phyloP scores from a whole-genome alignment of 2,329 filamentous ascomycete species.

The Allantophomopsis lycopodina region DNA sequence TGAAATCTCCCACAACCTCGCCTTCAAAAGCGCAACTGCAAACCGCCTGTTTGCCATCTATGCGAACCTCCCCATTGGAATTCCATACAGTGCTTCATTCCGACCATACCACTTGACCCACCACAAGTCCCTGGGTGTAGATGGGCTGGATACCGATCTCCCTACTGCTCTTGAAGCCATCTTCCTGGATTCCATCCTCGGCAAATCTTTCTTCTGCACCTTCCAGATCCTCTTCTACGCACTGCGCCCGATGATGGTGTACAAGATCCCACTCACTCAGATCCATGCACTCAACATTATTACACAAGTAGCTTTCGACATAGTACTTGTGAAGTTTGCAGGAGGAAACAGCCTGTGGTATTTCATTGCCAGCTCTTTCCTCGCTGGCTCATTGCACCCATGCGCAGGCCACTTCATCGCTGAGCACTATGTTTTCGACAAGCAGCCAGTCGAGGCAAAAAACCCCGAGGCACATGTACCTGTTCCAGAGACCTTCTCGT shows the following conservation, averaged over 20 bases:
- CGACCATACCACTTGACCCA: constrained; percentile 95
- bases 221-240: constrained; percentile 99
- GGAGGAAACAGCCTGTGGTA: constrained; percentile 61
- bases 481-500: constrained; percentile 89
- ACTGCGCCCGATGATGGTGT: constrained; percentile 86
- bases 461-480: constrained; percentile 40
- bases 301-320: constrained; percentile 69
- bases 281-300: constrained; percentile 74
- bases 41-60: constrained; percentile 85
- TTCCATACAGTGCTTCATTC: constrained; percentile 94
- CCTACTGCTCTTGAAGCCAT: constrained; percentile 84
- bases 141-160: constrained; percentile 90
- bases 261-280: constrained; percentile 73
- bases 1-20: constrained; percentile 96
- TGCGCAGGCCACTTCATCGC: constrained; percentile 97
- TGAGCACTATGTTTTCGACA: constrained; percentile 81
- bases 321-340: constrained; percentile 43
- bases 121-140: constrained; percentile 95
- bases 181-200: constrained; percentile 86
- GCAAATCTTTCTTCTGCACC: constrained; percentile 97
- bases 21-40: constrained; percentile 65
- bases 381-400: constrained; percentile 86
- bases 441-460: constrained; percentile 32
- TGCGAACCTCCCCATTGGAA: constrained; percentile 88
- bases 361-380: constrained; percentile 78